A percentile compares a stretch with the other conserved stretches of the same genome.
Conservation (phyloP, 2,329 filamentous ascomycete species). For the Fusarium caatingaense region DNA sequence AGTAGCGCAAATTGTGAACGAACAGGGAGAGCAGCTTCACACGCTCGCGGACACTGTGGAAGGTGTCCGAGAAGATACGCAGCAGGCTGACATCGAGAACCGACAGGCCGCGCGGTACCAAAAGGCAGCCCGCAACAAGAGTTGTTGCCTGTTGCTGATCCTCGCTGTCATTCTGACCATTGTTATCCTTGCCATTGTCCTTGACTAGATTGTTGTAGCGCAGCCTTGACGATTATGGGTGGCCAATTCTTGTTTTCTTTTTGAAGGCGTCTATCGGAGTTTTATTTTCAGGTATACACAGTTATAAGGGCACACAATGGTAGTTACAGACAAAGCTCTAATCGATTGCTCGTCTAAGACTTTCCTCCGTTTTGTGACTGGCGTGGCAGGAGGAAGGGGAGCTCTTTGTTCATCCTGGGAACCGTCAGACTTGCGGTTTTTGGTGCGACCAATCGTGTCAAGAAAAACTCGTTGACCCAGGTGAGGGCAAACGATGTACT, state of each 20-base stretch:
- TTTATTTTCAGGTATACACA: constrained; percentile 40
- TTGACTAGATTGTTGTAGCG: constrained; percentile 65
- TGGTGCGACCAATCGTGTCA: constrained; percentile 41
- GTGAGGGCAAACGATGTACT: constrained; percentile 52
- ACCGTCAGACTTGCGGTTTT: constrained; percentile 31
- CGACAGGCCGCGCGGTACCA: constrained; percentile 90
- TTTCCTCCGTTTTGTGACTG: background rate
- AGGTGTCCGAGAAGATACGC: constrained; percentile 81
- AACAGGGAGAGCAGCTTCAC: constrained; percentile 90
- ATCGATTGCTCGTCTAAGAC: constrained; percentile 18
- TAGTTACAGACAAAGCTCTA: constrained; percentile 39
- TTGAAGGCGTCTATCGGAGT: constrained; percentile 43
- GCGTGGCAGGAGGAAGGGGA: constrained; percentile 41
- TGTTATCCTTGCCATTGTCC: constrained; percentile 84
- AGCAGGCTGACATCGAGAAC: constrained; percentile 87
- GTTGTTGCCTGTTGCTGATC: constrained; percentile 90
- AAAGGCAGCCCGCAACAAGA: constrained; percentile 94
- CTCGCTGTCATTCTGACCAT: constrained; percentile 89
- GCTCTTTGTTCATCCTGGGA: constrained; percentile 9
- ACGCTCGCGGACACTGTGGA: constrained; percentile 91
- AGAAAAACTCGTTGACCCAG: constrained; percentile 49
- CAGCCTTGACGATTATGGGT: constrained; percentile 26
- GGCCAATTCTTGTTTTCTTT: constrained; percentile 29
- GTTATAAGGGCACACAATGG: constrained; percentile 34
- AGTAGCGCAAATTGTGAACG: constrained; percentile 95